Evolutionary conservation across 495 filamentous ascomycete species (phyloP).

Genomic region (Penicillium samsonianum): DNA sequence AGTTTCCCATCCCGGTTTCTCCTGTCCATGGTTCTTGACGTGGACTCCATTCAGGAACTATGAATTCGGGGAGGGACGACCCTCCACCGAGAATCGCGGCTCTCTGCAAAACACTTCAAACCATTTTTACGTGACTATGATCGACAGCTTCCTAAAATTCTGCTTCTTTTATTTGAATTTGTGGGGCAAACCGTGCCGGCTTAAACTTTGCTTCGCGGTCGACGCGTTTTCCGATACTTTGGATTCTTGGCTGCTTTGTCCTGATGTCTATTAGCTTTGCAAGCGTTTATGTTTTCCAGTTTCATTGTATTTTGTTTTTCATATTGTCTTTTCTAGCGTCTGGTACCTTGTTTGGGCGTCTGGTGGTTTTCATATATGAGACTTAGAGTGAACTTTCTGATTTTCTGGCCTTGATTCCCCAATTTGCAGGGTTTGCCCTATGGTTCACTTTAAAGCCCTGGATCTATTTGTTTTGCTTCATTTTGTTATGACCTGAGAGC

Average conservation of each 20-base stretch:
- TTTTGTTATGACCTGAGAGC: neutral
- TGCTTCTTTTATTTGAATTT: constrained; percentile 5
- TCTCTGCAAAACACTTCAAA: constrained; percentile 15
- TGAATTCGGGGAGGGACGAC: constrained; percentile 22
- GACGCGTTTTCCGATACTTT: constrained; percentile 13
- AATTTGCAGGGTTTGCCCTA: neutral
- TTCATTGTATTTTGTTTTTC: constrained; percentile 16
- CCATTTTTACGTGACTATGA: constrained; percentile 21
- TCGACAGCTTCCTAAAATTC: constrained; percentile 20
- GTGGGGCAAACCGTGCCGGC: constrained; percentile 2
- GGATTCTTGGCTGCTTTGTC: constrained; percentile 8
- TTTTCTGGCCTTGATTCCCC: neutral
- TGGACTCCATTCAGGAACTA: constrained; percentile 21
- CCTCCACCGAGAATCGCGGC: constrained; percentile 13
- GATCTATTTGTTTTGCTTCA: neutral
- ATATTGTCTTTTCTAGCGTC: constrained; percentile 6
- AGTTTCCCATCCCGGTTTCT: constrained; percentile 12
- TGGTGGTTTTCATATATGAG: neutral
- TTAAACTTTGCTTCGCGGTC: constrained; percentile 21
- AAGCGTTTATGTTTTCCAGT: constrained; percentile 2
- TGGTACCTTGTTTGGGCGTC: constrained; percentile 7
- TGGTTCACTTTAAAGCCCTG: neutral
- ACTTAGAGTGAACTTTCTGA: neutral
- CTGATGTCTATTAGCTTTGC: constrained; percentile 4
- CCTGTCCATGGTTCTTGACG: constrained; percentile 17